A percentile compares a stretch with the other conserved stretches of the same genome.
Conservation (phyloP, 1,284 basidiomycete genomes). For the Malassezia globosa region DNA sequence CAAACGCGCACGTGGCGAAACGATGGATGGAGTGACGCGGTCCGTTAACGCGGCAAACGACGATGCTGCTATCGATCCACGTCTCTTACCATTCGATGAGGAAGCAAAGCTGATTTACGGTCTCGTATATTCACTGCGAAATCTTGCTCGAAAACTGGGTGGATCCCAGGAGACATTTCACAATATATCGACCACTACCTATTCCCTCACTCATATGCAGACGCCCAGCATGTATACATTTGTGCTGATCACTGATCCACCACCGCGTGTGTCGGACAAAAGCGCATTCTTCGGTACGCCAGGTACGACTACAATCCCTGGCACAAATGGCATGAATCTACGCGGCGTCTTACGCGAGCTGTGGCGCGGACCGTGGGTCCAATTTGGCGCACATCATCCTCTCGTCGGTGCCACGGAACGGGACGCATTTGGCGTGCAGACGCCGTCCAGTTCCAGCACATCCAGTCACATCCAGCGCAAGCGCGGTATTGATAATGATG, state of each 20-base stretch:
- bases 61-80: not conserved
- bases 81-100: constrained; percentile 67
- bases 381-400: constrained; percentile 84
- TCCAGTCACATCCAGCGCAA: no score
- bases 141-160: constrained; percentile 81
- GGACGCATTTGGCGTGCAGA: constrained; percentile 12
- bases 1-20: constrained; percentile 10
- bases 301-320: constrained; percentile 27
- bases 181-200: constrained; percentile 77
- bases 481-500: constrained; percentile 32
- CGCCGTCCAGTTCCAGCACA: constrained; percentile 1
- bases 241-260: constrained; percentile 79
- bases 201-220: constrained; percentile 87
- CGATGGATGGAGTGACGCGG: constrained; percentile 23
- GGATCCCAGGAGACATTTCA: constrained; percentile 62
- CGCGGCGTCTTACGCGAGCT: constrained; percentile 75
- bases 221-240: constrained; percentile 89
- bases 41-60: not conserved
- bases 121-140: constrained; percentile 76
- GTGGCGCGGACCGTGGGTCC: constrained; percentile 80
- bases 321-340: constrained; percentile 49
- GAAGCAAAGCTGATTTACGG: constrained; percentile 96
- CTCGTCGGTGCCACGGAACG: constrained; percentile 53
- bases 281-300: constrained; percentile 4
- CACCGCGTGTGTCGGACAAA: constrained; percentile 49